Evolutionary conservation across 768 basidiomycete species (phyloP).

Genomic region (Boletales sp.): DNA sequence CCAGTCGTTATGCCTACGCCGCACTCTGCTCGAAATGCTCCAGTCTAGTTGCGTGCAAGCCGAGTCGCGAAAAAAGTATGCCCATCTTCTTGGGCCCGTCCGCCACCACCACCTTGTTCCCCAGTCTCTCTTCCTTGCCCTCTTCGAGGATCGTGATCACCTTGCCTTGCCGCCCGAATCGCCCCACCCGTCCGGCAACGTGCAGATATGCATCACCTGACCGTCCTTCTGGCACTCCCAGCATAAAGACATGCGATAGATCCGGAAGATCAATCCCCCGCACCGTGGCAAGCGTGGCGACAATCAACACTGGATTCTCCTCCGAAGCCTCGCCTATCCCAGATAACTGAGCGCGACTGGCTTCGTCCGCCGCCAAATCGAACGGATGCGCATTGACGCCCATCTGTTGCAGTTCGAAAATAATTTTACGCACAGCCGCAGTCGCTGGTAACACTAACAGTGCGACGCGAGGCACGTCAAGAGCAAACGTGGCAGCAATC

Average conservation of each 20-base stretch:
- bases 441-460: slow-evolving; percentile 65
- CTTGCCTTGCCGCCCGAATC: slow-evolving; percentile 63
- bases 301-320: slow-evolving; percentile 60
- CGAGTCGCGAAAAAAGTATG: slow-evolving; percentile 43
- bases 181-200: slow-evolving; percentile 70
- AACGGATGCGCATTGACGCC: slow-evolving; percentile 66
- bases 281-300: slow-evolving; percentile 64
- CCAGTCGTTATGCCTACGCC: slow-evolving; percentile 8
- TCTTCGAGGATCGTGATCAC: slow-evolving; percentile 60
- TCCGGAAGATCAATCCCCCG: slow-evolving; percentile 72
- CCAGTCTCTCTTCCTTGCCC: slow-evolving; percentile 27
- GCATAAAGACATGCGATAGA: slow-evolving; percentile 71
- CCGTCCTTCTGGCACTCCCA: slow-evolving; percentile 54
- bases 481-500: slow-evolving; percentile 64
- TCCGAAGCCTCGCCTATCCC: slow-evolving; percentile 29
- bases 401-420: slow-evolving; percentile 60
- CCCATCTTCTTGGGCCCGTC: slow-evolving; percentile 40
- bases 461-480: slow-evolving; percentile 66
- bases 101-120: slow-evolving; percentile 23
- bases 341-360: slow-evolving; percentile 40
- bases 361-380: slow-evolving; percentile 45
- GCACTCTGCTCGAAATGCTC: slow-evolving; percentile 46
- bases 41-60: slow-evolving; percentile 43
- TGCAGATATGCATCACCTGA: slow-evolving; percentile 64
- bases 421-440: slow-evolving; percentile 56